Evolutionary conservation across 345 rosid species (phyloP), one percentile per base, ranked within the genome.

Genomic region (Salix koriyanagi): DNA sequence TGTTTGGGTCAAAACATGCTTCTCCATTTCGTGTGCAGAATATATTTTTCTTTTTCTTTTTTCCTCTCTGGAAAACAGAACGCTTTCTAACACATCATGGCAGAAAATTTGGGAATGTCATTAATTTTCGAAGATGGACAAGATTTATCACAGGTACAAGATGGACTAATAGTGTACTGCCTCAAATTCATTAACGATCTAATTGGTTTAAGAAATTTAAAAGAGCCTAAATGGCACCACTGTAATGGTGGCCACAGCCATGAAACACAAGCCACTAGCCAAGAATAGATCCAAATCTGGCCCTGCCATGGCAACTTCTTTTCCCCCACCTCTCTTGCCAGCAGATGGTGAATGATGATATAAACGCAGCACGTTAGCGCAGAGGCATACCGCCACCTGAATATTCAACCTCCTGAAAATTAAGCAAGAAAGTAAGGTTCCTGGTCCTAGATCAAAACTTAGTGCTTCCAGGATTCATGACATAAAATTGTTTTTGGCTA

Each of bases 351-450:
- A 34, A 14, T 67, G 48, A 30, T 56, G 48, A 13, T 65, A 32
- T 25, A 26, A 37, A 21, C 0, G 16, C 64, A 37, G 23, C 60
- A 4, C 66, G 8, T 86, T 67, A 90, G 68, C 67, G 85, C 79
- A 89, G 80, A 28, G 85, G 86, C 69, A 88, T 71, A 39, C 99
- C 97, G 19, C 98, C 99, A 7, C 95, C 98, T 0, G 99, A 91
- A 82, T 90, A 91, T 77, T 96, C 99, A 39, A 96, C 94, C 84
- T 96, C 98, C 99, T 96, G 93, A 56, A 80, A 84, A 76, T 68
- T 65, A 68, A 25, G 71, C 34, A 70, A 75, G 62, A 60, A 80
- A 64, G 14, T 56, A 41, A 18, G 34, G 56, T 21, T 64, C 7
- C 56, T 14, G 12, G 54, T 41, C 62, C 62, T 58, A 1, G 2